A percentile compares a stretch with the other conserved stretches of the same genome.
Conservation (phyloP, 306 rosid species). For the Cercis canadensis region DNA sequence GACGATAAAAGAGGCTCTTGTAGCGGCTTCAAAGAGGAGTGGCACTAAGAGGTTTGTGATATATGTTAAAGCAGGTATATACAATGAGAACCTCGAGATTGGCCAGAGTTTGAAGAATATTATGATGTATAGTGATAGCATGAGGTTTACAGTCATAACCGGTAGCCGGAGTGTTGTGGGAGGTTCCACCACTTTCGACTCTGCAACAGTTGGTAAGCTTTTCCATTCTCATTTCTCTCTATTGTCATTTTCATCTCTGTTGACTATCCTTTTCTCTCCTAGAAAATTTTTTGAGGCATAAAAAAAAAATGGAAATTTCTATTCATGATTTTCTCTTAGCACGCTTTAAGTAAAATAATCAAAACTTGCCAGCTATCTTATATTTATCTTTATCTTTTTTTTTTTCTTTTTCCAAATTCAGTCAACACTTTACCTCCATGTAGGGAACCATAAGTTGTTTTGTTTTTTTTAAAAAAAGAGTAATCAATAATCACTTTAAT, state of each 20-base stretch:
- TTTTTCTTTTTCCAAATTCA: no score
- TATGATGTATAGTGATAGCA: constrained; percentile 56
- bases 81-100: constrained; percentile 57
- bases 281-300: background rate
- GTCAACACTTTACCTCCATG: no score
- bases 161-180: constrained; percentile 61
- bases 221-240: background rate
- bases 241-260: background rate
- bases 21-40: constrained; percentile 44
- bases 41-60: constrained; percentile 54
- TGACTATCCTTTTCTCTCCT: background rate
- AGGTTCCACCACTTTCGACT: constrained; percentile 62
- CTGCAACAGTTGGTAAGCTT: constrained; percentile 65
- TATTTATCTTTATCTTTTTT: no score
- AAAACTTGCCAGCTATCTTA: background rate
- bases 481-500: background rate
- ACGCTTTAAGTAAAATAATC: background rate
- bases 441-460: background rate
- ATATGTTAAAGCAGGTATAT: constrained; percentile 55
- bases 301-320: background rate
- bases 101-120: constrained; percentile 52
- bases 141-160: constrained; percentile 52
- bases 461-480: no score
- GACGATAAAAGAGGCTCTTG: constrained; percentile 54
- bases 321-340: no score